Evolutionary conservation across 192 early-diverging fungal species (phyloP).

Genomic region (Cladochytrium replicatum): DNA sequence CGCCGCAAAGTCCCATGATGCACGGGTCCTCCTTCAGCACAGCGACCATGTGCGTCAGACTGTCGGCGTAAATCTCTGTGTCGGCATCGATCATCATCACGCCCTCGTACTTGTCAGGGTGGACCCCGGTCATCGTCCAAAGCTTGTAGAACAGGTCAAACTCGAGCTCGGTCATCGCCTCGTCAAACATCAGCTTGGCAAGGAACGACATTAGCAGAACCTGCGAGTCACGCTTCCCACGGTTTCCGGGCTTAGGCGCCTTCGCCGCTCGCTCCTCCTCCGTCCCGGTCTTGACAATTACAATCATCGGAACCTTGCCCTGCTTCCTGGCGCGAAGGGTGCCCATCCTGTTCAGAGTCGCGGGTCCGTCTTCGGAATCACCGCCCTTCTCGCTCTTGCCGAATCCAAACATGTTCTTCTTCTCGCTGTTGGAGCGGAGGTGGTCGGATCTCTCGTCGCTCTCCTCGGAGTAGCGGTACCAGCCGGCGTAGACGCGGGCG

Average conservation of each 20-base stretch:
- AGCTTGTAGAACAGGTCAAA: constrained; percentile 85
- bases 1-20: constrained; percentile 91
- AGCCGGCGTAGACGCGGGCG: constrained; percentile 88
- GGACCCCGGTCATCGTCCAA: constrained; percentile 70
- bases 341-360: constrained; percentile 4
- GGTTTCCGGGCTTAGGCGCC: constrained; percentile 36
- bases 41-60: constrained; percentile 33
- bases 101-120: constrained; percentile 60
- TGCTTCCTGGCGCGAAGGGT: constrained; percentile 24
- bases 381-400: constrained; percentile 2
- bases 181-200: constrained; percentile 75
- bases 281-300: constrained; percentile 37
- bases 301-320: constrained; percentile 39
- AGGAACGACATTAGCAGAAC: constrained; percentile 93
- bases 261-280: constrained; percentile 27
- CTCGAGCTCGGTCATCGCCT: constrained; percentile 82
- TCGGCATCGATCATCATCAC: constrained; percentile 78
- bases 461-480: constrained; percentile 44
- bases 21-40: constrained; percentile 69
- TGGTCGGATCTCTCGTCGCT: neutral
- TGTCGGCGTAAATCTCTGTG: constrained; percentile 48
- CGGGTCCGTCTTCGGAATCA: neutral
- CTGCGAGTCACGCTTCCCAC: constrained; percentile 96
- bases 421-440: neutral
- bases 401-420: constrained; percentile 10